Evolutionary conservation across 164 flowering plant species (phyloP).

Genomic region (Santalum album): DNA sequence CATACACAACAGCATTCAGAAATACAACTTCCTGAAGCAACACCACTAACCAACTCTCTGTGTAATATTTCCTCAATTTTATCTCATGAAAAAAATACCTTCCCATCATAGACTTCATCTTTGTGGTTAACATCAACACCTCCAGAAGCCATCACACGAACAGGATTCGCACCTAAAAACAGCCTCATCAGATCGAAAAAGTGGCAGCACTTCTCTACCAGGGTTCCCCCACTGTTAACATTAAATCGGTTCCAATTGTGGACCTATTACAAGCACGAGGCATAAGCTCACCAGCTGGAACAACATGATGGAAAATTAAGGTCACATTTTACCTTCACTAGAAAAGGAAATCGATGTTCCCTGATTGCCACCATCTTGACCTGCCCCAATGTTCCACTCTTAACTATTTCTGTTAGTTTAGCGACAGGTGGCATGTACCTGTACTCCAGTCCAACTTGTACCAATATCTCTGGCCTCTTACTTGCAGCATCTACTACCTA

Average conservation of each 20-base stretch:
- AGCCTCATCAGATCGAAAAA: slow-evolving; percentile 96
- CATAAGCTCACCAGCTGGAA: not conserved
- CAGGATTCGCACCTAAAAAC: slow-evolving; percentile 78
- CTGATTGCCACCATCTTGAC: slow-evolving; percentile 90
- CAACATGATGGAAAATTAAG: not conserved
- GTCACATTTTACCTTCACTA: slow-evolving; percentile 61
- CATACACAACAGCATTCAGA: no score
- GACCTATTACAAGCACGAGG: slow-evolving; percentile 38
- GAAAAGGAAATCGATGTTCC: slow-evolving; percentile 90
- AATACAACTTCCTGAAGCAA: no score
- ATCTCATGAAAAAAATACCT: slow-evolving; percentile 32
- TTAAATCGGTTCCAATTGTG: slow-evolving; percentile 95
- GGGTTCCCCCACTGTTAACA: slow-evolving; percentile 78
- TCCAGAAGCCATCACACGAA: slow-evolving; percentile 96
- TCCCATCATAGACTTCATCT: slow-evolving; percentile 91
- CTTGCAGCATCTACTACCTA: slow-evolving; percentile 78
- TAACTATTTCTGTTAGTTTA: slow-evolving; percentile 68
- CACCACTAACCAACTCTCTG: not conserved
- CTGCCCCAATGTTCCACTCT: slow-evolving; percentile 58
- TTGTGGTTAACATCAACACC: slow-evolving; percentile 92
- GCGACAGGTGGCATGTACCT: slow-evolving; percentile 98
- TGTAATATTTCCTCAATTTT: no score
- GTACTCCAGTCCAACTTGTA: slow-evolving; percentile 95
- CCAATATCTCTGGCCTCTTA: slow-evolving; percentile 65
- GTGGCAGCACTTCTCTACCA: slow-evolving; percentile 98